Base-by-base conservation (phyloP, 2,329 filamentous ascomycete genomes). In the Fusarium zealandicum region DNA sequence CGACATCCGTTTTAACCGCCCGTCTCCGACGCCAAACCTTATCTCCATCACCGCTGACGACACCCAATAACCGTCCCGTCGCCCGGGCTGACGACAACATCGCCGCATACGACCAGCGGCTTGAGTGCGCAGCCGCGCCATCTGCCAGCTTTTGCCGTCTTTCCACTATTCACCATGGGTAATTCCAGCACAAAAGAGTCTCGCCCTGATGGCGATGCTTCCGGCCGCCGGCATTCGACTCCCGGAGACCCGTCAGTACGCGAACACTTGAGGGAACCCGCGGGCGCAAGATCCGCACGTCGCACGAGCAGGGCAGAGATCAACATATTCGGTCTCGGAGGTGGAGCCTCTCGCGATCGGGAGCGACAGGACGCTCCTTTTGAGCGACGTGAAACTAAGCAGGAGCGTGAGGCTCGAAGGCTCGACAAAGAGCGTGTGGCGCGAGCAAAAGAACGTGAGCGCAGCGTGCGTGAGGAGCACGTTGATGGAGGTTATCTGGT, bases 401-500 rank as follows among this genome's bases (percentile, higher is more conserved):
- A 93, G 65, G 95, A 98, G 75, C 85, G 92, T 35, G 95, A 99
- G 72, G 92, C 92, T 16, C 84, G 93, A 59, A 90, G 88, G 59
- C 77, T 92, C 49, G 93, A 97, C 72, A 89, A 87, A 68, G 93
- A 98, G 73, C 86, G 91, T 38, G 78, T 83, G 13, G 81, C 84
- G 31, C 82, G 95, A 52, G 76, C 89, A 36, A 92, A 92, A 72
- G 95, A 99, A 72, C 85, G 95, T 40, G 93, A 96, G 73, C 84
- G 90, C 62, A 99, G 95, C 70, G 86, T 98, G 77, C 87, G 82
- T 60, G 93, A 97, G 67, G 95, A 99, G 71, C 86, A 93, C 72
- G 90, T 98, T 3, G 95, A 99, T 73, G 95, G 95, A 16, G 95
- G 95, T 17, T 99, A 88, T 76, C 78, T 99, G 40, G 95, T 99